Evolutionary conservation across 83 land plant species (phyloP), one percentile per base, ranked within the genome.

Genomic region (Picea mariana): DNA sequence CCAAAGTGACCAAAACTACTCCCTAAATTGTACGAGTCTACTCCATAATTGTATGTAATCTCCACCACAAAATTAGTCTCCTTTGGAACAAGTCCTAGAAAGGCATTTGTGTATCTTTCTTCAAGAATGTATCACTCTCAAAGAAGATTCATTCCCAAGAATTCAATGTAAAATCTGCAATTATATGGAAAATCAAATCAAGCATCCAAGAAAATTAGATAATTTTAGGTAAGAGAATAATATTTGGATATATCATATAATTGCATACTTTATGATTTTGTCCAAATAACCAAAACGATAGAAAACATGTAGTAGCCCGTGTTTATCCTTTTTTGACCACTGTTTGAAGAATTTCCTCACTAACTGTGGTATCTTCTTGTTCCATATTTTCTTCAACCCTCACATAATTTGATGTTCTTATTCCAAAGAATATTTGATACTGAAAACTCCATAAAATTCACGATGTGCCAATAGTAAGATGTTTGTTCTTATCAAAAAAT

Each of bases 211-310:
- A 31, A 31, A 31, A 31, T 31, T 31, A 31, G 2, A 2, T 31
- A 31, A 31, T 31, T 1, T 2, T 0, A 31, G 2, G 34, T 31
- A 31, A 31, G n/a, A n/a, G 0, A 1, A 31, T 0, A 31, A 31
- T 1, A 1, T 58, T 1, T 31, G 44, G 77, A 82, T n/a, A 42
- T 40, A 44, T 47, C 9, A 78, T n/a, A 75, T 40, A 68, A 68
- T 20, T 21, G 58, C 84, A 75, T 90, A 93, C 99, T 95, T 95
- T 66, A 97, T 95, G n/a, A 96, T 97, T 79, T 85, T 96, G 78
- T 97, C 98, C 75, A 97, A 79, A 77, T 97, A 91, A 1, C 99
- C 99, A 67, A 97, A 98, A 68, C 96, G 93, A 63, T 31, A 31
- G 34, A 31, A 1, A 31, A 31, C 34, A 31, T 31, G 34, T 31